Conservation (phyloP, 2,329 filamentous ascomycete genomes). For the Neopestalotiopsis sp. region DNA sequence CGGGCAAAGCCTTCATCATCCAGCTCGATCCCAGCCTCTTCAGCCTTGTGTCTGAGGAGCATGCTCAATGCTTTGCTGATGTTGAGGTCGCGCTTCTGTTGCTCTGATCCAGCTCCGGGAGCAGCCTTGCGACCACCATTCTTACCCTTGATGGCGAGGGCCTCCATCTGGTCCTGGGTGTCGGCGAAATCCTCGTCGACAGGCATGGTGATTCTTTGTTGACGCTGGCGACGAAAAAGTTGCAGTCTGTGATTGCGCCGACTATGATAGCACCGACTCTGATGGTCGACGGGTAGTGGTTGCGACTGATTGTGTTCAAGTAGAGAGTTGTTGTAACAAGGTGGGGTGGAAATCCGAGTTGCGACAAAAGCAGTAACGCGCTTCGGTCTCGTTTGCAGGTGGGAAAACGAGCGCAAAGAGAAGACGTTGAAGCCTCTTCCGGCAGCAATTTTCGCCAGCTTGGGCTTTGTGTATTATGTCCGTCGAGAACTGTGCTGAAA, state of each 20-base stretch:
- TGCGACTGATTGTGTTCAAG: not conserved
- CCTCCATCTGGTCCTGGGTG: constrained; percentile 21
- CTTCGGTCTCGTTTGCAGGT: not conserved
- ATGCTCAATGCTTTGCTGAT: constrained; percentile 61
- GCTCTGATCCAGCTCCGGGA: constrained; percentile 33
- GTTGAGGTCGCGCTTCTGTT: constrained; percentile 49
- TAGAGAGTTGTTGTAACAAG: not conserved
- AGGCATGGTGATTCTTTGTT: not conserved
- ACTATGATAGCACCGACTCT: not conserved
- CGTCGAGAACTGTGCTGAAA: not conserved
- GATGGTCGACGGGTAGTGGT: not conserved
- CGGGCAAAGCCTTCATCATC: constrained; percentile 65
- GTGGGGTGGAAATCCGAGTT: constrained; percentile 4
- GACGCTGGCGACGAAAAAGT: not conserved
- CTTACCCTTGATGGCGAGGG: constrained; percentile 17
- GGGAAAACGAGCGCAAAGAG: not conserved
- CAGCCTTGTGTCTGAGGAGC: constrained; percentile 62
- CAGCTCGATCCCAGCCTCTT: constrained; percentile 60
- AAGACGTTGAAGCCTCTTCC: not conserved
- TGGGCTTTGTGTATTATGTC: not conserved
- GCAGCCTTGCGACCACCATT: constrained; percentile 28
- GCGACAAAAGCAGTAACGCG: not conserved
- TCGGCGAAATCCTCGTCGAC: constrained; percentile 23
- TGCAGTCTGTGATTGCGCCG: not conserved
- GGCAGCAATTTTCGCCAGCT: not conserved